Evolutionary conservation across 176 grass and related monocot species (phyloP).

Genomic region (Elaeis guineensis): DNA sequence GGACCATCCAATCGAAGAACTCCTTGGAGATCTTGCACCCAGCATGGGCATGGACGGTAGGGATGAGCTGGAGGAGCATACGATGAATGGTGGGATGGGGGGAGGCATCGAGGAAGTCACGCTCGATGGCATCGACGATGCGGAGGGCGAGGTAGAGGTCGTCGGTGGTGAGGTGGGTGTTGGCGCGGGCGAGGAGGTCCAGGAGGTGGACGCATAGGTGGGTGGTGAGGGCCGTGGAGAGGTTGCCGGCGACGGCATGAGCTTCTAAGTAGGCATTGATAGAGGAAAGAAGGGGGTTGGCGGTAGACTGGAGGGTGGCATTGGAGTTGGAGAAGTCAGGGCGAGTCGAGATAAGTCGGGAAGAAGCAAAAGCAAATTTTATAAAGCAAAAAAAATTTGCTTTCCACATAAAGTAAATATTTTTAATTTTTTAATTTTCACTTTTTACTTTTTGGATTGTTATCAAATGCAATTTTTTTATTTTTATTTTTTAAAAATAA

Average conservation of each 20-base stretch:
- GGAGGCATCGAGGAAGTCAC: slow-evolving; percentile 39
- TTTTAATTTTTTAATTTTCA: too few species aligned
- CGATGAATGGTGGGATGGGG: slow-evolving; percentile 68
- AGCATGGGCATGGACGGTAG: slow-evolving; percentile 61
- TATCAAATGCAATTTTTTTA: too few species aligned
- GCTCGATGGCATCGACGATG: slow-evolving; percentile 72
- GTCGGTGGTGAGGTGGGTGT: slow-evolving; percentile 45
- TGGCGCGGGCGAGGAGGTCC: slow-evolving; percentile 49
- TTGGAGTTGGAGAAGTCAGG: slow-evolving; percentile 64
- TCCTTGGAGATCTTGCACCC: slow-evolving; percentile 87
- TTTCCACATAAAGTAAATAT: too few species aligned
- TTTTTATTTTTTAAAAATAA: too few species aligned
- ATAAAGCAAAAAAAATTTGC: too few species aligned
- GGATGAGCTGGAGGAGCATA: slow-evolving; percentile 69
- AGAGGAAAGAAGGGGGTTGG: slow-evolving; percentile 60
- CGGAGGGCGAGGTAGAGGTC: slow-evolving; percentile 80
- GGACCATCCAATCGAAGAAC: slow-evolving; percentile 92
- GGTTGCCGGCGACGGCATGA: slow-evolving; percentile 55
- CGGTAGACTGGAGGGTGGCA: slow-evolving; percentile 50
- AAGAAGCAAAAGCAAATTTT: too few species aligned
- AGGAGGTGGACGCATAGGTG: slow-evolving; percentile 66
- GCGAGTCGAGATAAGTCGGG: slow-evolving; percentile 64
- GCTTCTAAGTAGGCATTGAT: slow-evolving; percentile 77
- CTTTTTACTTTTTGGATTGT: too few species aligned
- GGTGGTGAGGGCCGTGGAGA: slow-evolving; percentile 52